Base-by-base conservation (phyloP, 371 early-diverging fungal species). In the Haplosporangium sp. region DNA sequence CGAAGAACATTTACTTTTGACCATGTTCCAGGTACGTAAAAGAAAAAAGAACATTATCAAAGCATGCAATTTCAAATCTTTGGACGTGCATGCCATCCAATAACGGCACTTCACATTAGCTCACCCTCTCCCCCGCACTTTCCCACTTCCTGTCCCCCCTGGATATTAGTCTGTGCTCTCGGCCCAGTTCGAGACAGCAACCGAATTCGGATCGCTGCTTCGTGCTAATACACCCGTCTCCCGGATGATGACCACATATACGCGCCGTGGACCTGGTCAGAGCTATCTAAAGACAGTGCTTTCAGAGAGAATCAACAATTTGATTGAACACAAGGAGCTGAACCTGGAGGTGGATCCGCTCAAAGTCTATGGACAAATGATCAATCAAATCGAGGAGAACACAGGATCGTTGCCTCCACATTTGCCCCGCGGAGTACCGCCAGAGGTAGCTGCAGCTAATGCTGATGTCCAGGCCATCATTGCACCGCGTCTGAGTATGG, bases 231-330 rank as follows among this genome's bases (percentile, higher is more conserved):
- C 96, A 8, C 96, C 98, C 1, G 95, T 95, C 6, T 96, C 96
- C 5, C 91, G 97, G 37, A 95, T 97, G 95, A 93, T 98, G 93
- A 96, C 95, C 40, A 95, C 97, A 4, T 98, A 97, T 77, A 96
- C 97, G 6, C 85, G 96, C 41, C 92, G 98, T 56, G 95, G 96
- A 6, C 95, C 95, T 21, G 97, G 97, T 53, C 96, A 96, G 84
- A 89, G 94, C 11, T 98, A 98, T 67, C 83, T 97, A 54, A 96
- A 96, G 81, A 89, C 89, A 9, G 93, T 96, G 11, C 84, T 98
- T 47, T 92, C 96, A 1, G 89, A 92, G 56, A 87, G 91, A 55
- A 95, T 98, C 66, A 92, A 92, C 65, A 83, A 84, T 53, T 69
- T 97, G 16, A 90, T 95, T 37, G 90, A 92, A 65, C 89, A 89